Percentiles rank a stretch among this genome's conserved stretches.
These are phyloP conservation scores for Capsicum rhomboideum DNA, from an alignment of 257 asterid species.

Conservation along the genomic window DNA sequence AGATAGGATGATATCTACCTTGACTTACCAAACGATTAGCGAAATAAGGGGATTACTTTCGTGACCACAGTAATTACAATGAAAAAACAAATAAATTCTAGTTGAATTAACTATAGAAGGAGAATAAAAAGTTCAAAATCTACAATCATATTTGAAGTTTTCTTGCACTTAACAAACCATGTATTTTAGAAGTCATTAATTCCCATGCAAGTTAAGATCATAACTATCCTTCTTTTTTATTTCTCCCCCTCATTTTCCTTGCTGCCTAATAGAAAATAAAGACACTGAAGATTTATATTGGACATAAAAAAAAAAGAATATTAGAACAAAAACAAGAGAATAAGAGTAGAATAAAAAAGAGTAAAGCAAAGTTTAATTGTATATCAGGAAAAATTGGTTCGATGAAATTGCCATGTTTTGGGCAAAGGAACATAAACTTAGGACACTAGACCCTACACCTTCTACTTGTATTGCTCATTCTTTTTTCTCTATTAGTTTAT, in stretches of 20 bases:
- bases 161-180: neutral
- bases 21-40: neutral
- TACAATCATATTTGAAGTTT: neutral
- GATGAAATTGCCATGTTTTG: conserved; percentile 25
- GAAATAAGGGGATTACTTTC: neutral
- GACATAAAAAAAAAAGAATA: neutral
- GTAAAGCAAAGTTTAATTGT: neutral
- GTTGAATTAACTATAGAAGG: neutral
- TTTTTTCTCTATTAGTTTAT: neutral
- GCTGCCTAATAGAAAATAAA: neutral
- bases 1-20: neutral
- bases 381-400: conserved; percentile 9
- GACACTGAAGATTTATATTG: neutral
- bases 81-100: neutral
- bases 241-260: neutral
- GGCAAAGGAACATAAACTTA: conserved; percentile 26
- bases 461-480: conserved; percentile 2
- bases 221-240: neutral
- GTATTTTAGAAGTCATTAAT: neutral
- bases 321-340: neutral
- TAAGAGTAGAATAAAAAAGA: neutral
- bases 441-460: conserved; percentile 19
- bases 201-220: neutral
- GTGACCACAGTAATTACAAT: neutral
- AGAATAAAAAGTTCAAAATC: neutral